Evolutionary conservation across 129 eudicot species (phyloP).

Genomic region (Ambrosia trifida): DNA sequence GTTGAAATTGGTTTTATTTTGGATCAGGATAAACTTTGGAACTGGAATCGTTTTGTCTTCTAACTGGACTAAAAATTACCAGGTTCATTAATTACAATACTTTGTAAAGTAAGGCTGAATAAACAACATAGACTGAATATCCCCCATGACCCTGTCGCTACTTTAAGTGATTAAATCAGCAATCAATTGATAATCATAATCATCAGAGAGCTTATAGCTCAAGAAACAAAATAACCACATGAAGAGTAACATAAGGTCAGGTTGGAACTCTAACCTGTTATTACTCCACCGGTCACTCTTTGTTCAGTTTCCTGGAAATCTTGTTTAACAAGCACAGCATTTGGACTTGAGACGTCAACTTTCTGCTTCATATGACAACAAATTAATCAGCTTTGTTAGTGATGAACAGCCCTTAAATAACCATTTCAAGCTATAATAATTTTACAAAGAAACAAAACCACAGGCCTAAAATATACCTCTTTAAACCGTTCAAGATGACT

Average conservation of each 20-base stretch:
- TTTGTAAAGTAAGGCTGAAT: background rate
- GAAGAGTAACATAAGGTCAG: background rate
- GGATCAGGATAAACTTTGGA: background rate
- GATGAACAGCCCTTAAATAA: background rate
- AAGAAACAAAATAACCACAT: background rate
- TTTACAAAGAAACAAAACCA: background rate
- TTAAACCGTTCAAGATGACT: constrained; percentile 26
- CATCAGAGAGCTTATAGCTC: background rate
- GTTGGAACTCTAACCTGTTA: constrained; percentile 13
- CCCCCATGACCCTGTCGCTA: background rate
- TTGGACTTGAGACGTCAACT: background rate
- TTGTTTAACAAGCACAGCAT: constrained; percentile 1
- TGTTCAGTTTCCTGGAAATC: background rate
- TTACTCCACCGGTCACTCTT: background rate
- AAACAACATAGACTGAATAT: background rate
- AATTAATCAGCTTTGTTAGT: background rate
- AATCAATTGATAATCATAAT: background rate
- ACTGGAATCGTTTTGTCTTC: background rate
- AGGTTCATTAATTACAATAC: background rate
- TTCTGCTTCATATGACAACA: constrained; percentile 5
- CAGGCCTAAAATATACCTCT: constrained; percentile 29
- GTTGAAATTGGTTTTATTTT: background rate
- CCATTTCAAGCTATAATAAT: background rate
- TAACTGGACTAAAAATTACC: background rate
- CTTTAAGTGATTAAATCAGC: background rate